Conservation (phyloP, 108 stramenopile genomes). For the Skeletonema potamos region DNA sequence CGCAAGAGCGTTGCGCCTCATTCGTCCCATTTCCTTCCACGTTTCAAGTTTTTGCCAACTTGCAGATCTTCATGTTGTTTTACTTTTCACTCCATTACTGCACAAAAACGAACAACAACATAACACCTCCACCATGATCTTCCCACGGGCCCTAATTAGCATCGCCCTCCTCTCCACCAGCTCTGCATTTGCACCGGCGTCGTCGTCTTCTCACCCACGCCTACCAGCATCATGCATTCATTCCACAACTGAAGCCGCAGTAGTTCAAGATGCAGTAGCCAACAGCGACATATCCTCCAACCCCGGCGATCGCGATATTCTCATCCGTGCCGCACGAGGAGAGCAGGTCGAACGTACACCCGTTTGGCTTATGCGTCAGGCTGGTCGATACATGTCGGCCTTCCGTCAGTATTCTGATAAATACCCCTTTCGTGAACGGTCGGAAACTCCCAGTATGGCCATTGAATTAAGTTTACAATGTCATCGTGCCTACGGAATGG, state of each 20-base stretch:
- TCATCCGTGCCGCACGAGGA: slow-evolving; percentile 94
- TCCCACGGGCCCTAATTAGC: slow-evolving; percentile 1
- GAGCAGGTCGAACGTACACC: slow-evolving; percentile 93
- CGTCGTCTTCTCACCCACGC: background rate
- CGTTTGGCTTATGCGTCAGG: slow-evolving; percentile 99
- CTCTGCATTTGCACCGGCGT: background rate
- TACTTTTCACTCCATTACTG: too few relatives aligned
- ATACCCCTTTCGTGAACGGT: slow-evolving; percentile 93
- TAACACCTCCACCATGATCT: slow-evolving; percentile 6
- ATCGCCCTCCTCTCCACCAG: slow-evolving; percentile 4
- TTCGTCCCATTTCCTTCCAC: too few relatives aligned
- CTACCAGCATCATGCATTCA: slow-evolving; percentile 2
- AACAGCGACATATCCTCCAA: too few relatives aligned
- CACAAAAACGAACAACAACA: background rate
- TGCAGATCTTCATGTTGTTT: too few relatives aligned
- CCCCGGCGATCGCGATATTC: slow-evolving; percentile 86
- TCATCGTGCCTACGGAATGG: slow-evolving; percentile 92
- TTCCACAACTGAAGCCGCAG: slow-evolving; percentile 30
- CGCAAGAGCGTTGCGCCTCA: too few relatives aligned
- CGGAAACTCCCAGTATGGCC: slow-evolving; percentile 95
- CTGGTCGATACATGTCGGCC: slow-evolving; percentile 97
- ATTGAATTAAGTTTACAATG: slow-evolving; percentile 94
- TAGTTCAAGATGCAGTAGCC: slow-evolving; percentile 2
- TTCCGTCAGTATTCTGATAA: slow-evolving; percentile 95
- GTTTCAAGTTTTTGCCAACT: too few relatives aligned